Conservation (phyloP, 345 rosid species). For the Eucalyptus brandiana region DNA sequence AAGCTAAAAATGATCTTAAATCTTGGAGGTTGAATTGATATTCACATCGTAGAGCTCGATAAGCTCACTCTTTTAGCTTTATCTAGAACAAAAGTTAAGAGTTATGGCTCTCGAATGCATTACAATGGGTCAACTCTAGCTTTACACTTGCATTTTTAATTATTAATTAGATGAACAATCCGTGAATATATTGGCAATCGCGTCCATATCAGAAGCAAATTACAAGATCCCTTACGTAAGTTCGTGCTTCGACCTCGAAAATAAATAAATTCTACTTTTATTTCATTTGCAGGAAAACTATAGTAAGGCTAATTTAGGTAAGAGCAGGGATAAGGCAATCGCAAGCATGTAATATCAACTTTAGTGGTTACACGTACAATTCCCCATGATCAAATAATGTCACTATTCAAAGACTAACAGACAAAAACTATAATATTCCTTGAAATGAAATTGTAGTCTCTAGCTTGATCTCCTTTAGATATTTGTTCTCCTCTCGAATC, state of each 20-base stretch:
- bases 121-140: neutral
- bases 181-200: neutral
- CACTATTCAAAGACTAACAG: neutral
- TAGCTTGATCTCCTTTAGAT: neutral
- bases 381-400: neutral
- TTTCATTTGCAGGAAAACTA: neutral
- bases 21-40: neutral
- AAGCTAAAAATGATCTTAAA: neutral
- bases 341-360: neutral
- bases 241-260: neutral
- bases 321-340: neutral
- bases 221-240: neutral
- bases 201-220: neutral
- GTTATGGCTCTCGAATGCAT: neutral
- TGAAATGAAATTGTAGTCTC: neutral
- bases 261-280: neutral
- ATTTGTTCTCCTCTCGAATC: neutral
- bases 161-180: neutral
- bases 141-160: neutral
- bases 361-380: neutral
- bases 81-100: neutral
- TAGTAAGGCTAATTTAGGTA: neutral
- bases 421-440: neutral
- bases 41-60: neutral
- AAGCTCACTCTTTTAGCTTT: neutral